Evolutionary conservation across 179 eudicot species (phyloP).

Genomic region (Beta macrorhiza): DNA sequence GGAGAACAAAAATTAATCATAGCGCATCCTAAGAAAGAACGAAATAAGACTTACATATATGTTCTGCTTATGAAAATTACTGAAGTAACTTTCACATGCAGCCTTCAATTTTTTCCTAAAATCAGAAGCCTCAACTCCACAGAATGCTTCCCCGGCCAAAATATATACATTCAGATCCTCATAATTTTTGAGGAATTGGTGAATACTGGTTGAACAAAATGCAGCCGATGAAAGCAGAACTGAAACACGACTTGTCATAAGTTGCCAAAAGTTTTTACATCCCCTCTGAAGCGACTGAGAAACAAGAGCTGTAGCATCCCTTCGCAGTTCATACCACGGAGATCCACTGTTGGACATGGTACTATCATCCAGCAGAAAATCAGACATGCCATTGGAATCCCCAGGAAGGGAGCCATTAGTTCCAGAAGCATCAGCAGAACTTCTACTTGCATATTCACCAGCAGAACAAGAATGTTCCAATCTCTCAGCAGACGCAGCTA

Average conservation of each 20-base stretch:
- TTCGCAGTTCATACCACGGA: constrained; percentile 87
- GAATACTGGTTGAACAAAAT: constrained; percentile 86
- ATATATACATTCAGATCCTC: constrained; percentile 77
- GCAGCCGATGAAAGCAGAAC: constrained; percentile 85
- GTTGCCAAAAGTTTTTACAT: constrained; percentile 89
- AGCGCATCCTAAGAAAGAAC: background rate
- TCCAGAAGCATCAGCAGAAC: constrained; percentile 34
- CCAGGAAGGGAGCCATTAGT: constrained; percentile 35
- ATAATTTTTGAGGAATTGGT: constrained; percentile 83
- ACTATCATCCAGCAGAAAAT: constrained; percentile 50
- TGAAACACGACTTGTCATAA: constrained; percentile 76
- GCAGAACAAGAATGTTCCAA: constrained; percentile 26
- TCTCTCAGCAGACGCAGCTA: constrained; percentile 40
- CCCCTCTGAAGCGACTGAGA: constrained; percentile 84
- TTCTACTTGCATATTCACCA: constrained; percentile 27
- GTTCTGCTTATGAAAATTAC: constrained; percentile 84
- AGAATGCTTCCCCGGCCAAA: constrained; percentile 91
- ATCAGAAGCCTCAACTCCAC: constrained; percentile 76
- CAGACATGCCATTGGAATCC: constrained; percentile 28
- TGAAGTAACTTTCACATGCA: constrained; percentile 77
- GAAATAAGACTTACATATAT: constrained; percentile 63
- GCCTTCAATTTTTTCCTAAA: constrained; percentile 71
- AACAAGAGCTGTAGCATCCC: constrained; percentile 74
- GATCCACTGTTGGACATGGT: constrained; percentile 64
- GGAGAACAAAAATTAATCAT: background rate